Base-by-base conservation (phyloP, 2,329 filamentous ascomycete genomes). In the Alternaria sp. region DNA sequence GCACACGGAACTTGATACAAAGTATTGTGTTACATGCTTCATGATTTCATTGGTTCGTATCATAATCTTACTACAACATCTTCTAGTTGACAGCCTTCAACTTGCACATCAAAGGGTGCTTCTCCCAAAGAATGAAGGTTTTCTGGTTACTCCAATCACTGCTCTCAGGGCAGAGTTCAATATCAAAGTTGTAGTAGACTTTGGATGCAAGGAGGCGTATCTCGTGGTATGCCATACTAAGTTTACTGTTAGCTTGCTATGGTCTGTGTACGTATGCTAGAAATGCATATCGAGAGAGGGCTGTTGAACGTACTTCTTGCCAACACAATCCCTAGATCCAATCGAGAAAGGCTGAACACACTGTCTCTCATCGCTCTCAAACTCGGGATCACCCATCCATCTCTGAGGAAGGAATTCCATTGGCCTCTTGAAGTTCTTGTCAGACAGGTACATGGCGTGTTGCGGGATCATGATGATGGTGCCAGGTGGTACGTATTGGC, bases 261-360 rank as follows among this genome's bases (percentile, higher is more conserved):
- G 30, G 30, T 32, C 30, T 32, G 30, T 7, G 6, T 30, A 30
- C 5, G 28, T 28, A 28, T 28, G 26, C 26, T 11, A 28, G 10
- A 11, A 28, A 28, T 28, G 26, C 11, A 28, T 28, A 28, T 28
- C 28, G 12, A 30, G 17, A 32, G 32, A 17, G 21, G n/a, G 11
- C 12, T 7, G n/a, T 17, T 15, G 4, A 71, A 73, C 76, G 62
- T 68, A 79, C 77, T 79, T 79, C 65, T 78, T 79, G 4, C 77
- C 78, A 19, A 80, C 43, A 51, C 78, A 80, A 45, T 80, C 75
- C 30, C 83, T 72, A 0, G 81, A 75, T 0, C 84, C 84, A 30
- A 80, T 73, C 1, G 78, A 81, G 66, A 86, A 86, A 1, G 83
- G 73, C 25, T 84, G 79, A 12, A 83, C 61, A n/a, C 73, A 81